Evolutionary conservation across 805 yeast species (phyloP).

Genomic region (Spathaspora passalidarum): DNA sequence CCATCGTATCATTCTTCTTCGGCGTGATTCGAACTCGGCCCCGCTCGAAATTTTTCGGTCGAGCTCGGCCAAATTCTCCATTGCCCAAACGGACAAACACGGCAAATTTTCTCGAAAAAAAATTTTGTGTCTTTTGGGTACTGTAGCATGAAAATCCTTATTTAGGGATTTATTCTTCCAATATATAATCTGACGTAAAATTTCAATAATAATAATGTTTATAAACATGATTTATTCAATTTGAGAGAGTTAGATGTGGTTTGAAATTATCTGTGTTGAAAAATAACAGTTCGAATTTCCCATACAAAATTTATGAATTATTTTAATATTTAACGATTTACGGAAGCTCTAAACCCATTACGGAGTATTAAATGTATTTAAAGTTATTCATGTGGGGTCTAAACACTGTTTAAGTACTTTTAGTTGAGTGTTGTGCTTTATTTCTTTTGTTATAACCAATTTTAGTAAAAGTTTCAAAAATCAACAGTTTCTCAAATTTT

Average conservation of each 20-base stretch:
- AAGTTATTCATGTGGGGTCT: no score
- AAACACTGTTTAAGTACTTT: no score
- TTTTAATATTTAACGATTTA: not conserved
- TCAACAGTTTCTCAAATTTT: no score
- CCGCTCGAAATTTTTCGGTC: not conserved
- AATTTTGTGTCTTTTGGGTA: not conserved
- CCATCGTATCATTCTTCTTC: slow-evolving; percentile 46
- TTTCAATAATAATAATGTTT: no score
- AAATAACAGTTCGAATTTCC: not conserved
- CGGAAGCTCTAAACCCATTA: not conserved
- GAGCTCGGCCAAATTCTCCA: slow-evolving; percentile 1
- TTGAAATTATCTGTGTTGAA: not conserved
- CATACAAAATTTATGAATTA: not conserved
- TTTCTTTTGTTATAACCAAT: no score
- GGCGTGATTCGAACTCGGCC: not conserved
- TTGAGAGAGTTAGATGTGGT: not conserved
- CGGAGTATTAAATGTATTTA: no score
- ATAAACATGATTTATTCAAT: not conserved
- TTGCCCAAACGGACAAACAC: slow-evolving; percentile 4
- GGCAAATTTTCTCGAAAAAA: not conserved
- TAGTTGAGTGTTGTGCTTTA: no score
- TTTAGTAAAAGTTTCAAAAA: no score
- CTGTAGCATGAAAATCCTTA: no score
- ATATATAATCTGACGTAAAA: no score
- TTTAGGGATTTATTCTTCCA: no score